Evolutionary conservation across 2,329 filamentous ascomycete genomes (phyloP).

Genomic region (Penicillium sp.): DNA sequence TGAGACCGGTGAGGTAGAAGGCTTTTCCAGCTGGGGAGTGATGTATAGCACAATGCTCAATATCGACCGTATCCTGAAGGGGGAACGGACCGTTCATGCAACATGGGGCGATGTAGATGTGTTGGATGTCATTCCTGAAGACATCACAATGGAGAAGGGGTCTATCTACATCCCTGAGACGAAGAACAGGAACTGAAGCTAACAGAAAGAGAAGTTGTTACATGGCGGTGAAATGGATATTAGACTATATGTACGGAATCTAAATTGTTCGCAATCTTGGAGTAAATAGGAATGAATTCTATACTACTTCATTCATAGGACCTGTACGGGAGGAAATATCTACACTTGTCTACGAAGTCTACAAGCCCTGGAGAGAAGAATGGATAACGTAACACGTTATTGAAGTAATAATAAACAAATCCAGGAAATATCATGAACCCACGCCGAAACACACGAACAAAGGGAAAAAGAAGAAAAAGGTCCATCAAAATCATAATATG

Average conservation of each 20-base stretch:
- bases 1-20: neutral
- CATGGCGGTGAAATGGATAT: neutral
- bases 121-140: neutral
- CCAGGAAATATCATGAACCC: conserved; percentile 10
- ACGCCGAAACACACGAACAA: conserved; percentile 14
- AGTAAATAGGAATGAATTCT: neutral
- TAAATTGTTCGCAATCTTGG: neutral
- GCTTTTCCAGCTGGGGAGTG: neutral
- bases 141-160: neutral
- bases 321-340: neutral
- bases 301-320: neutral
- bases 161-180: neutral
- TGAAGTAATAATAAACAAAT: conserved; percentile 7
- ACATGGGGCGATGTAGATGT: neutral
- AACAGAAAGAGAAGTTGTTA: neutral
- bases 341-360: neutral
- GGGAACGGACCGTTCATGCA: neutral
- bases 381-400: neutral
- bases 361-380: neutral
- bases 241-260: neutral
- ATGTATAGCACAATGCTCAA: neutral
- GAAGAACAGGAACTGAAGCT: neutral
- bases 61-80: neutral
- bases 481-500: conserved; percentile 32
- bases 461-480: conserved; percentile 7